These are phyloP conservation scores for Fusarium sp. DNA, from an alignment of 2,329 filamentous ascomycete genomes.

Conservation along the genomic window DNA sequence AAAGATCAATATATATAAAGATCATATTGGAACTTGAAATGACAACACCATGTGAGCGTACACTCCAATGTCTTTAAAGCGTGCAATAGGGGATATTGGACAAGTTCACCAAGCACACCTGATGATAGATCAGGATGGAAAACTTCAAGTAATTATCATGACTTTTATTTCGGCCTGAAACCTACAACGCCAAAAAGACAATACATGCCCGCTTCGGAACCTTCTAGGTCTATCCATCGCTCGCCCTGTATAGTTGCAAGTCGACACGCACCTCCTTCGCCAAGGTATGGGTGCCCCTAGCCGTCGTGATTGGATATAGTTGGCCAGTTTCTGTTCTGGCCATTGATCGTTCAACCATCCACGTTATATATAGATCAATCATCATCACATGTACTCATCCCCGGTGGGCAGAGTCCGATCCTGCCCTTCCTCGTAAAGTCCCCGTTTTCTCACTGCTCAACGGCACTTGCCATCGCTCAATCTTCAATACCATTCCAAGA, in stretches of 20 bases:
- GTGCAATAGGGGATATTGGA: background rate
- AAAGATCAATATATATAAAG: background rate
- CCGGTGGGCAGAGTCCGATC: background rate
- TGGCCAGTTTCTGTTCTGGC: background rate
- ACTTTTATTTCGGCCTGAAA: conserved; percentile 10
- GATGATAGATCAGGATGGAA: background rate
- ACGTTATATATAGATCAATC: background rate
- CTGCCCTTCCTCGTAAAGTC: background rate
- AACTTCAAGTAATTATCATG: background rate
- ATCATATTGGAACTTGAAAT: background rate
- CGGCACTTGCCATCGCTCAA: conserved; percentile 29
- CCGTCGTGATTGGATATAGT: conserved; percentile 1
- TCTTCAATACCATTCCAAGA: conserved; percentile 55
- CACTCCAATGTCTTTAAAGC: background rate
- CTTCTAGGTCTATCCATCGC: conserved; percentile 28
- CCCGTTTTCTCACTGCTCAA: background rate
- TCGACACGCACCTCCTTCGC: background rate
- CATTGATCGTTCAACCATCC: background rate
- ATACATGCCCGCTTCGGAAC: conserved; percentile 24
- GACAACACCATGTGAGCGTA: background rate
- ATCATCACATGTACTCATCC: background rate
- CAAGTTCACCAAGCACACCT: background rate
- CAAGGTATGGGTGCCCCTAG: background rate
- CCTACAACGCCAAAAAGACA: conserved; percentile 26
- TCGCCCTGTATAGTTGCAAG: conserved; percentile 5